Evolutionary conservation across 2,329 filamentous ascomycete genomes (phyloP).

Genomic region (Neonectria punicea): DNA sequence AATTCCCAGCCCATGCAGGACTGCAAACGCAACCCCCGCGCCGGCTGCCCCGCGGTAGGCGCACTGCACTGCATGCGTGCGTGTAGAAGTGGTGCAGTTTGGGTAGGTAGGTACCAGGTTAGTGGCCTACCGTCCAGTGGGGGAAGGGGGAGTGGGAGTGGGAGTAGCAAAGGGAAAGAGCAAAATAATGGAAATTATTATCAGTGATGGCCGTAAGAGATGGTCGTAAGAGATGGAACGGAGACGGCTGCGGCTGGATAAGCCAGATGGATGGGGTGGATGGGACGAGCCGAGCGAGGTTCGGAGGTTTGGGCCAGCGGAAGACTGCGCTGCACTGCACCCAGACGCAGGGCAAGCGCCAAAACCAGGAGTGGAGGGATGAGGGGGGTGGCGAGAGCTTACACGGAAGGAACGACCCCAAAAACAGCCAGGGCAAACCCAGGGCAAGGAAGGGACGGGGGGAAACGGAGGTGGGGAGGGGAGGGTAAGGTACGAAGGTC

Average conservation of each 20-base stretch:
- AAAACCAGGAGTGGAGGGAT: neutral
- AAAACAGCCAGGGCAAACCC: neutral
- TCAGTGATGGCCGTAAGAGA: constrained; percentile 10
- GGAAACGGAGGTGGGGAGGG: constrained; percentile 8
- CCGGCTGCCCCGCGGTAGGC: constrained; percentile 23
- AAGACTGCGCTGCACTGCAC: neutral
- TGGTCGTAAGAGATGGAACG: neutral
- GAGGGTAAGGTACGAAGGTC: constrained; percentile 15
- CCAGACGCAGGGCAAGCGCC: neutral
- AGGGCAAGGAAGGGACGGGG: neutral
- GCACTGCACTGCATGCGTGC: constrained; percentile 7
- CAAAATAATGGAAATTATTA: constrained; percentile 16
- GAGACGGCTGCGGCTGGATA: neutral
- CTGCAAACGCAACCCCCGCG: constrained; percentile 16
- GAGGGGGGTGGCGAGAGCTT: neutral
- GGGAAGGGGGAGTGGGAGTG: neutral
- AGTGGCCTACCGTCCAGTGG: neutral
- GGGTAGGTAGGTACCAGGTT: neutral
- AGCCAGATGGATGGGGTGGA: neutral
- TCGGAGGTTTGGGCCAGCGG: constrained; percentile 17
- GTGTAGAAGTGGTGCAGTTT: neutral
- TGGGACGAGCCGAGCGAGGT: constrained; percentile 20
- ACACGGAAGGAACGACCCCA: neutral
- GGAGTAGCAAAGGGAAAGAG: neutral
- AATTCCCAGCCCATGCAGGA: neutral